Conservation (phyloP, 306 rosid species). For the Cicer pinnatifidum region DNA sequence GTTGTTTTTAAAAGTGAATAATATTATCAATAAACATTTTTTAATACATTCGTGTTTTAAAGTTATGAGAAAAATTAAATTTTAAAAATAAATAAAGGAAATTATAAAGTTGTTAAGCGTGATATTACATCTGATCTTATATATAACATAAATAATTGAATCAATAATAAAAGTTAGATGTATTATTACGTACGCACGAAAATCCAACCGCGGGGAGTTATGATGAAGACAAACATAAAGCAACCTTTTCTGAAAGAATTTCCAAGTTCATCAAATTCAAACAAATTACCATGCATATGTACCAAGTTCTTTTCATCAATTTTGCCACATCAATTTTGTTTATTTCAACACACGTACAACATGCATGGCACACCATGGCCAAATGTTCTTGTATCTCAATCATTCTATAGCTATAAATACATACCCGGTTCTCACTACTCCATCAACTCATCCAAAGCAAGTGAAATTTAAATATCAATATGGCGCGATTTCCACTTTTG, state of each 20-base stretch:
- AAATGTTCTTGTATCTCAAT: not conserved
- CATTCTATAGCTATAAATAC: constrained; percentile 26
- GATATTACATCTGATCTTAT: too few relatives aligned
- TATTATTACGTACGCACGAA: too few relatives aligned
- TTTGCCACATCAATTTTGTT: constrained; percentile 19
- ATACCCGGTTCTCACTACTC: not conserved
- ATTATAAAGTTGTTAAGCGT: too few relatives aligned
- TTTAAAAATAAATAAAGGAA: too few relatives aligned
- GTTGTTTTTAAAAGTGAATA: too few relatives aligned
- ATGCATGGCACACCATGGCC: constrained; percentile 36
- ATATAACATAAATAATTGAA: too few relatives aligned
- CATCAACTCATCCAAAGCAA: not conserved
- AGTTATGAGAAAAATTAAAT: too few relatives aligned
- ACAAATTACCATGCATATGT: not conserved
- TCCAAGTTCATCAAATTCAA: not conserved
- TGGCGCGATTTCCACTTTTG: not conserved
- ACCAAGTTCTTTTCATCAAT: too few relatives aligned
- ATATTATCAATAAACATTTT: too few relatives aligned
- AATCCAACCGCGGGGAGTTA: too few relatives aligned
- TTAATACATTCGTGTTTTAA: too few relatives aligned
- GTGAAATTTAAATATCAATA: not conserved
- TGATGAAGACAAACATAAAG: not conserved
- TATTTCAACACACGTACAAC: constrained; percentile 47
- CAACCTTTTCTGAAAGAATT: not conserved
- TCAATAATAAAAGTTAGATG: too few relatives aligned